phyloP scores from a whole-genome alignment of 202 grass and related monocot species.

The Carex arenaria region DNA sequence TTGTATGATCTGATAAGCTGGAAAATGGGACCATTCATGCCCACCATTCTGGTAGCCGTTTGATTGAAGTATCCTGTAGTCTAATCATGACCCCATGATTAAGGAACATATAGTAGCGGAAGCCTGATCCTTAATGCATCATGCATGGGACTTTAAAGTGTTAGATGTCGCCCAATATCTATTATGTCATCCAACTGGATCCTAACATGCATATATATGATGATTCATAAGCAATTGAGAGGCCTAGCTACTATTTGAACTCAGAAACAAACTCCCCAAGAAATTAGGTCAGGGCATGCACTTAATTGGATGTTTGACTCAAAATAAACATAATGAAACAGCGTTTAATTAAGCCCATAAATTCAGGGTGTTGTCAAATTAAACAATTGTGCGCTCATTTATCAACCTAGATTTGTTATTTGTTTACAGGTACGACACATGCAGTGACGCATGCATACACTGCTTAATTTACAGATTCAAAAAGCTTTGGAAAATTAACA shows the following conservation, averaged over 20 bases:
- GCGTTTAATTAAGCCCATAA: not conserved
- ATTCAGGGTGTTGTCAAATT: not conserved
- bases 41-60: not conserved
- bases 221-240: not conserved
- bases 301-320: not conserved
- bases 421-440: not conserved
- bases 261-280: not conserved
- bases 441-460: not conserved
- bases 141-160: not conserved
- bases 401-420: not conserved
- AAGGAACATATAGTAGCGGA: not conserved
- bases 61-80: not conserved
- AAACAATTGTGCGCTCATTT: not conserved
- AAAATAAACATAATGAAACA: not conserved
- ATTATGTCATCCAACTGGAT: not conserved
- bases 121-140: slow-evolving; percentile 3
- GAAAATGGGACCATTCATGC: slow-evolving; percentile 2
- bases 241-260: not conserved
- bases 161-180: not conserved
- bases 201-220: too few relatives aligned
- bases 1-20: not conserved
- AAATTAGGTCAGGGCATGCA: not conserved
- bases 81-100: slow-evolving; percentile 18
- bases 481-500: too few relatives aligned
- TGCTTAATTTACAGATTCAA: not conserved